phyloP scores from a whole-genome alignment of 2,329 filamentous ascomycete genomes.

The Chalara sp. region DNA sequence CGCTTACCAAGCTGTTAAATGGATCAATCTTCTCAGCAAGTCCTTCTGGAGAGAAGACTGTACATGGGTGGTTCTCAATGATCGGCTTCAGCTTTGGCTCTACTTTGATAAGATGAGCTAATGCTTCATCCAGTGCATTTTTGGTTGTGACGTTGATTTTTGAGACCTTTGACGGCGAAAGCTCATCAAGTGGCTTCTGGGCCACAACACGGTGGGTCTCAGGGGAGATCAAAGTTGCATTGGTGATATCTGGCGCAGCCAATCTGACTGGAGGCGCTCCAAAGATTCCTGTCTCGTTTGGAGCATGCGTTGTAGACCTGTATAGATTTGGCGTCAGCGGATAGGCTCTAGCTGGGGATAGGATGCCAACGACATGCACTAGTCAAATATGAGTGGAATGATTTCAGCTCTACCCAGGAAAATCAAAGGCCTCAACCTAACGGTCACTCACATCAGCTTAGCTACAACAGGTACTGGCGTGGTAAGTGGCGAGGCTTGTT shows the following conservation, averaged over 20 bases:
- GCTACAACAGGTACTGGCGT: slow-evolving; percentile 44
- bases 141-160: slow-evolving; percentile 46
- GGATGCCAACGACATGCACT: too few relatives aligned
- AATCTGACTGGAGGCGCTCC: slow-evolving; percentile 35
- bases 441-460: slow-evolving; percentile 36
- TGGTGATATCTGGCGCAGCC: slow-evolving; percentile 57
- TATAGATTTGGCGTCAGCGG: too few relatives aligned
- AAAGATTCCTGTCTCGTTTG: too few relatives aligned
- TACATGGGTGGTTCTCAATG: slow-evolving; percentile 69
- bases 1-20: slow-evolving; percentile 73
- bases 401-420: neutral
- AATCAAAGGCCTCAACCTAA: neutral
- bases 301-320: too few relatives aligned
- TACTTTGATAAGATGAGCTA: slow-evolving; percentile 63
- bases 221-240: slow-evolving; percentile 66
- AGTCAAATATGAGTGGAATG: slow-evolving; percentile 6
- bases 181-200: slow-evolving; percentile 39
- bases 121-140: slow-evolving; percentile 68
- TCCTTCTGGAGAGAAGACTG: slow-evolving; percentile 72
- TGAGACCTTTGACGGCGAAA: slow-evolving; percentile 49
- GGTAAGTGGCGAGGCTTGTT: slow-evolving; percentile 25
- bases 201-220: slow-evolving; percentile 58
- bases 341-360: too few relatives aligned
- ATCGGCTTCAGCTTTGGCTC: slow-evolving; percentile 67
- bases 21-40: slow-evolving; percentile 83